phyloP scores from a whole-genome alignment of 352 stramenopile species.

The Pythium angustatum region DNA sequence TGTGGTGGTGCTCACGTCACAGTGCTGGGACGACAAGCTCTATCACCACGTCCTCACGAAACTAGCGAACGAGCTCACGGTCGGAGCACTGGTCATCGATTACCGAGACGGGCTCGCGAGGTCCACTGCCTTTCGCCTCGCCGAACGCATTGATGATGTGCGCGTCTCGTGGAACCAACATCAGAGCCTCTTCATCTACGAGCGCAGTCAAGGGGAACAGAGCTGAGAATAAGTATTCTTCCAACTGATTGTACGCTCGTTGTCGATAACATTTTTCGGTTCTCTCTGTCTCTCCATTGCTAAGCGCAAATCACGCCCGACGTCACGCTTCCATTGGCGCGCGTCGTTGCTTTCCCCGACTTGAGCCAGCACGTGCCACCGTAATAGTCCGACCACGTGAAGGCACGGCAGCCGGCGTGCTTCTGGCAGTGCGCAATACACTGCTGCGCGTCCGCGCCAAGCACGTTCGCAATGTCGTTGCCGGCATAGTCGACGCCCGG shows the following conservation, averaged over 20 bases:
- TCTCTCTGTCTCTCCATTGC: background rate
- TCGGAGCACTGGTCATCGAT: slow-evolving; percentile 44
- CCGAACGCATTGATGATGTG: slow-evolving; percentile 27
- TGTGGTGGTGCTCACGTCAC: slow-evolving; percentile 56
- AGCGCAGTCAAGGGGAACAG: background rate
- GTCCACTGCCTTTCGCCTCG: slow-evolving; percentile 33
- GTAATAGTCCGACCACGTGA: slow-evolving; percentile 34
- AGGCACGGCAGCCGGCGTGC: slow-evolving; percentile 22
- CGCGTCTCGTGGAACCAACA: slow-evolving; percentile 45
- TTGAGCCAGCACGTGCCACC: slow-evolving; percentile 36
- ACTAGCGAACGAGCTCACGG: slow-evolving; percentile 40
- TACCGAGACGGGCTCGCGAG: slow-evolving; percentile 43
- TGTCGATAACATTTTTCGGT: background rate
- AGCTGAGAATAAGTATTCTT: too few relatives aligned
- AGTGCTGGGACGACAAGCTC: slow-evolving; percentile 56
- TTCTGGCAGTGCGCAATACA: slow-evolving; percentile 15
- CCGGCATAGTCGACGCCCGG: slow-evolving; percentile 15
- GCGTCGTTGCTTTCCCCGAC: background rate
- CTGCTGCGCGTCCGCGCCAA: background rate
- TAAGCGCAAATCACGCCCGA: slow-evolving; percentile 20
- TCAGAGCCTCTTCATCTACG: slow-evolving; percentile 46
- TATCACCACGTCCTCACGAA: slow-evolving; percentile 40
- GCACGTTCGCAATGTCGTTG: slow-evolving; percentile 22
- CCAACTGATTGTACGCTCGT: too few relatives aligned
- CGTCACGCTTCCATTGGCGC: slow-evolving; percentile 8